phyloP scores from a whole-genome alignment of 176 grass and related monocot genomes.

The Carex kokanica region DNA sequence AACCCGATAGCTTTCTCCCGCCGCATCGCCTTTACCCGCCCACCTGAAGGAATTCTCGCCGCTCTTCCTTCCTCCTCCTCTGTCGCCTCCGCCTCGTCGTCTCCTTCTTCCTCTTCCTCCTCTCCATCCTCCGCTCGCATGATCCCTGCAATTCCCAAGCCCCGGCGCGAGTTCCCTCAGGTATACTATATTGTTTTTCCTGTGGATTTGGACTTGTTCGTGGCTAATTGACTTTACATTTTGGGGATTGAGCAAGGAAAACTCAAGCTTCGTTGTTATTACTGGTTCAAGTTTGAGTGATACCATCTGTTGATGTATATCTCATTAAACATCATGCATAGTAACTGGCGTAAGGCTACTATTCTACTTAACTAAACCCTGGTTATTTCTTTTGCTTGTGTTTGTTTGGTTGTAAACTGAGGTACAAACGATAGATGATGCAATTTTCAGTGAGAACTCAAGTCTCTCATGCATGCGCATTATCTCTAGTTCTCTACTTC shows the following conservation, averaged over 20 bases:
- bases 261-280: background rate
- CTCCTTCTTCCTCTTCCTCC: slow-evolving; percentile 41
- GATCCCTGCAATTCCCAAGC: slow-evolving; percentile 61
- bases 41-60: slow-evolving; percentile 58
- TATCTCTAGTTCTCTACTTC: background rate
- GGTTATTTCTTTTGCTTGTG: background rate
- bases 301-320: background rate
- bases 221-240: background rate
- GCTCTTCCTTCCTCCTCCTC: slow-evolving; percentile 36
- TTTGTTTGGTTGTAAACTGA: background rate
- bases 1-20: slow-evolving; percentile 12
- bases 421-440: background rate
- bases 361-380: background rate
- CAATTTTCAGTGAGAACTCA: background rate
- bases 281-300: background rate
- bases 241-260: background rate
- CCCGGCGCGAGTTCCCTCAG: slow-evolving; percentile 31
- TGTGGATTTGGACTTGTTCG: background rate
- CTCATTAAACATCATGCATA: background rate
- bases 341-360: background rate
- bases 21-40: slow-evolving; percentile 36
- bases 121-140: slow-evolving; percentile 51
- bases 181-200: slow-evolving; percentile 8
- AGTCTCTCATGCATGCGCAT: background rate
- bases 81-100: slow-evolving; percentile 37